A percentile compares a stretch with the other conserved stretches of the same genome.
Evolutionary conservation across 176 grass and related monocot species (phyloP).

Genomic region (Aegilops umbellulata): DNA sequence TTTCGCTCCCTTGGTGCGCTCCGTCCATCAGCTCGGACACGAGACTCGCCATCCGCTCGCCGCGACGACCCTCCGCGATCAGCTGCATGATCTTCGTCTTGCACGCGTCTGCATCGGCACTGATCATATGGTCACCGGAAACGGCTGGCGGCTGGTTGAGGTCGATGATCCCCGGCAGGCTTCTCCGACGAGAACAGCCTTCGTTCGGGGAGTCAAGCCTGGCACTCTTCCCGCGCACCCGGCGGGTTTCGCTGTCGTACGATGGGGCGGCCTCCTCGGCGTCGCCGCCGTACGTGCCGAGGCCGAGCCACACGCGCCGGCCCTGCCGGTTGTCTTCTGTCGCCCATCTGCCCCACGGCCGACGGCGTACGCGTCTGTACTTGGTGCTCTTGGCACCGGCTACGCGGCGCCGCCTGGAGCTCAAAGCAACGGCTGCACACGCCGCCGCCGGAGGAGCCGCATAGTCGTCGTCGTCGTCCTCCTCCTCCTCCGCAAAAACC

Average conservation of each 20-base stretch:
- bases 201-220: conserved; percentile 73
- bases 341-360: conserved; percentile 54
- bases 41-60: neutral
- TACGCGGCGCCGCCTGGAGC: neutral
- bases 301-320: conserved; percentile 73
- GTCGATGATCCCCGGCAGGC: neutral
- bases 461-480: neutral
- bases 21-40: neutral
- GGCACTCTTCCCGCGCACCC: conserved; percentile 55
- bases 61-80: neutral
- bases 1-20: neutral
- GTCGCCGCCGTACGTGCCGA: conserved; percentile 59
- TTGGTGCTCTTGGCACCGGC: neutral
- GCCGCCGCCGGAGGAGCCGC: neutral
- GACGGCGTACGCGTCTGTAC: conserved; percentile 51
- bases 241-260: conserved; percentile 66
- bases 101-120: neutral
- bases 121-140: neutral
- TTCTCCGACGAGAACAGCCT: conserved; percentile 7
- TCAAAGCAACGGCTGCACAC: neutral
- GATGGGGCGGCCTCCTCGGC: conserved; percentile 67
- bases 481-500: neutral
- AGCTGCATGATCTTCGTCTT: neutral
- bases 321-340: conserved; percentile 56
- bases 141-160: conserved; percentile 34